Base-by-base conservation (phyloP, 257 asterid species). In the Forsythia viridissima region DNA sequence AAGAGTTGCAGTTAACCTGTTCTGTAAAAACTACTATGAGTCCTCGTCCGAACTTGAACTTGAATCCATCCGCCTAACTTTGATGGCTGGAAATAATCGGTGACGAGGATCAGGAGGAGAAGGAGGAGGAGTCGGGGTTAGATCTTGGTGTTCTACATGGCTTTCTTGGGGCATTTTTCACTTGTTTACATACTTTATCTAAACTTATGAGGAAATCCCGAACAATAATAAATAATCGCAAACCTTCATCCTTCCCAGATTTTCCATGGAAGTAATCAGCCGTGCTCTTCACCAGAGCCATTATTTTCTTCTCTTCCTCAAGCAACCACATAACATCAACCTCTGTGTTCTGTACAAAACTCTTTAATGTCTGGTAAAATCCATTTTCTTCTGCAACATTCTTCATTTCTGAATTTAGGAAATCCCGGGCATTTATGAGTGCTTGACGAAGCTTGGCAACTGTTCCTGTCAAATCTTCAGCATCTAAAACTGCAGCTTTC, bases 21-120 rank as follows among this genome's bases (percentile, higher is more conserved):
- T 46, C 76, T 16, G 37, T 69, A 71, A 55, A 82, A 46, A 30
- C 65, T 55, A 69, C 85, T 83, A 76, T 1, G 79, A 77, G 52
- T 92, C 97, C 1, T 92, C 98, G 12, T 92, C 97, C 34, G 92
- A 88, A 77, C 92, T 88, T 41, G 96, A 94, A 76, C 92, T 88
- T 41, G 96, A 94, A 76, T 90, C 88, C 44, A 90, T 57, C 81
- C 97, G 89, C 80, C 97, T 87, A 73, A 87, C 91, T 9, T 77
- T 74, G 1, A 91, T 89, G 8, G 94, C 92, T 1, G 89, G 94
- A 77, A 92, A 84, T 6, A 92, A 87, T 79, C 87, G 85, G 72
- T 79, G 91, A 20, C 86, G 86, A 69, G 85, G 87, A 82, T 84
- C 93, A 0, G 79, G 84, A 20, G 78, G 30, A 30, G 81, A 92